These are phyloP conservation scores for Oldenlandia corymbosa DNA, from an alignment of 257 asterid genomes.

Conservation along the genomic window DNA sequence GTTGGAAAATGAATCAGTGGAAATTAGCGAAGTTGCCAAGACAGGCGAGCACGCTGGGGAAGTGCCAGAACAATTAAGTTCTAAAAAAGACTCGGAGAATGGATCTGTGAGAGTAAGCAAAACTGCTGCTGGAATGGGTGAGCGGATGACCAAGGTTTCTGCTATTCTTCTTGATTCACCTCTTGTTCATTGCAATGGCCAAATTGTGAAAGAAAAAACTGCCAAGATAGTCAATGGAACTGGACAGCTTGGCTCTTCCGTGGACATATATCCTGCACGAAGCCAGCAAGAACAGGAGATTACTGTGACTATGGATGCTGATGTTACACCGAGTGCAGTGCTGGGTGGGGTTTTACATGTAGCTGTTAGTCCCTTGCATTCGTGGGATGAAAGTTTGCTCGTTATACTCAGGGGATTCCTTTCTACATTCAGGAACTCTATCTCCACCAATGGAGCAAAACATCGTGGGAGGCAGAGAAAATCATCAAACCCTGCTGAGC, in stretches of 20 bases:
- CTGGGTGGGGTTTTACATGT: constrained; percentile 35
- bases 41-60: constrained; percentile 14
- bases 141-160: constrained; percentile 28
- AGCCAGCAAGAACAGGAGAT: constrained; percentile 17
- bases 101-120: constrained; percentile 30
- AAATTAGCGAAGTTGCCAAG: constrained; percentile 20
- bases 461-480: constrained; percentile 30
- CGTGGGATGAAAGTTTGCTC: constrained; percentile 31
- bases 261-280: neutral
- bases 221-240: neutral
- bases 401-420: constrained; percentile 38
- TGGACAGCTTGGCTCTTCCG: constrained; percentile 3
- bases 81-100: constrained; percentile 21
- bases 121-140: constrained; percentile 21
- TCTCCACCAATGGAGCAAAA: constrained; percentile 29
- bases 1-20: constrained; percentile 23
- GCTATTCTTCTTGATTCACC: constrained; percentile 26
- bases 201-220: constrained; percentile 10
- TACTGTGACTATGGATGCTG: constrained; percentile 23
- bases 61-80: constrained; percentile 23
- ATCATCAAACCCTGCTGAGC: constrained; percentile 21
- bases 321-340: constrained; percentile 29
- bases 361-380: constrained; percentile 39
- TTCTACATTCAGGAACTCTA: constrained; percentile 49
- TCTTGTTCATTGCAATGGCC: constrained; percentile 12